Conservation (phyloP, 2,329 filamentous ascomycete species). For the Fusarium austroafricanum region DNA sequence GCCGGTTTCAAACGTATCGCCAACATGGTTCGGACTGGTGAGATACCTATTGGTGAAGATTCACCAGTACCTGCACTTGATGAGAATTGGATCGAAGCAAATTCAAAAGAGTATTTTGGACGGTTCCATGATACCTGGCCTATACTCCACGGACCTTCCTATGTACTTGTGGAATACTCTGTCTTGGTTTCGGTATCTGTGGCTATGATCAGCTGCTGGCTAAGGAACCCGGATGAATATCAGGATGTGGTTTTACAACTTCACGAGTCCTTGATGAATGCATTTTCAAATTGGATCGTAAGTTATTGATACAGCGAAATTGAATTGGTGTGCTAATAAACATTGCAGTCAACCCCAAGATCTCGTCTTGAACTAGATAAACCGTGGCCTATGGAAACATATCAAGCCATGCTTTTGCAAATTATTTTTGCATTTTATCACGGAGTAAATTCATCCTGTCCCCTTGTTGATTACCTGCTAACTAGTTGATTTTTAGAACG, state of each 20-base stretch:
- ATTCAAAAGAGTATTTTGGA: slow-evolving; percentile 51
- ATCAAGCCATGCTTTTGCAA: slow-evolving; percentile 52
- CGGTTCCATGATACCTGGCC: slow-evolving; percentile 57
- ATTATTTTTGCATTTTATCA: slow-evolving; percentile 55
- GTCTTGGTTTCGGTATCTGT: slow-evolving; percentile 47
- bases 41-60: slow-evolving; percentile 21
- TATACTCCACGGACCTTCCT: slow-evolving; percentile 54
- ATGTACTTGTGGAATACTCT: slow-evolving; percentile 47
- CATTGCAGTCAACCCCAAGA: slow-evolving; percentile 29
- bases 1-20: slow-evolving; percentile 22
- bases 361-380: slow-evolving; percentile 25
- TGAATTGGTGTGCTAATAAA: background rate
- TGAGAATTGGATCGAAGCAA: slow-evolving; percentile 31
- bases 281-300: slow-evolving; percentile 48
- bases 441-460: slow-evolving; percentile 43
- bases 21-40: slow-evolving; percentile 6
- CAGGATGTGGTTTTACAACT: slow-evolving; percentile 46
- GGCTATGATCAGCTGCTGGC: slow-evolving; percentile 56
- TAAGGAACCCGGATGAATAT: slow-evolving; percentile 46
- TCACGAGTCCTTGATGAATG: slow-evolving; percentile 49
- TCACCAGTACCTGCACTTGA: slow-evolving; percentile 13
- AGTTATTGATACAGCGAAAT: slow-evolving; percentile 4
- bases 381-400: slow-evolving; percentile 49
- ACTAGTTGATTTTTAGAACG: slow-evolving; percentile 42
- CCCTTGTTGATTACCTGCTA: background rate